A percentile compares a stretch with the other conserved stretches of the same genome.
Evolutionary conservation across 345 rosid genomes (phyloP).

Genomic region (Arabidopsis thaliana): DNA sequence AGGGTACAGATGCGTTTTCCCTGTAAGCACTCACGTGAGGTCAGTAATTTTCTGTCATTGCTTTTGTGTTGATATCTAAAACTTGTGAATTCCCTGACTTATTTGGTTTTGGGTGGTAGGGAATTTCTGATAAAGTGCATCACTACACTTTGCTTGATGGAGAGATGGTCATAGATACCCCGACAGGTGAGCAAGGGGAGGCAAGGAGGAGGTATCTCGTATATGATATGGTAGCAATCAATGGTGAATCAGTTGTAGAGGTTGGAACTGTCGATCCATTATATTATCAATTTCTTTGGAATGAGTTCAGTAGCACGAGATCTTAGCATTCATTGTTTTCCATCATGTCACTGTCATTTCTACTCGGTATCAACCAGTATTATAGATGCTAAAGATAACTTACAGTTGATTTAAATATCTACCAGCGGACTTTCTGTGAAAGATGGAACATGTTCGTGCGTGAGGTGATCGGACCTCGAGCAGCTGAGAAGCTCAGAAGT

Average conservation of each 20-base stretch:
- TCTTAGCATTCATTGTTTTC: conserved; percentile 21
- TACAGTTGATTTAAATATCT: conserved; percentile 32
- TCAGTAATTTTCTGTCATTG: conserved; percentile 45
- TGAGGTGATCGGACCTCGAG: conserved; percentile 82
- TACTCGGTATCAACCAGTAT: neutral
- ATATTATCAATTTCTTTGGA: conserved; percentile 2
- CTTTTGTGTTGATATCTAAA: conserved; percentile 15
- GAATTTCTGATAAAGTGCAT: conserved; percentile 66
- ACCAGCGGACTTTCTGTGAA: conserved; percentile 91
- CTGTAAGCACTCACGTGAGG: conserved; percentile 59
- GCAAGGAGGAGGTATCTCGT: conserved; percentile 92
- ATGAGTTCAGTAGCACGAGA: neutral
- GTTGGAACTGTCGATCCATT: conserved; percentile 45
- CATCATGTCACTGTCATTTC: neutral
- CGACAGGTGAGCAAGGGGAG: conserved; percentile 70
- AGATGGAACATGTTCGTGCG: conserved; percentile 76
- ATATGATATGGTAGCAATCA: conserved; percentile 92
- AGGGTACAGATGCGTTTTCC: conserved; percentile 99
- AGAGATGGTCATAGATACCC: conserved; percentile 91
- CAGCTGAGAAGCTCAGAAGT: conserved; percentile 60
- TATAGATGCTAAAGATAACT: conserved; percentile 19
- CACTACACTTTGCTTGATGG: conserved; percentile 95
- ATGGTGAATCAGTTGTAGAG: conserved; percentile 73
- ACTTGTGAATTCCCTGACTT: conserved; percentile 10
- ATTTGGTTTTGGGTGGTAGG: conserved; percentile 52